phyloP scores from a whole-genome alignment of 331 rosid species.

The Pyrus hybrid region DNA sequence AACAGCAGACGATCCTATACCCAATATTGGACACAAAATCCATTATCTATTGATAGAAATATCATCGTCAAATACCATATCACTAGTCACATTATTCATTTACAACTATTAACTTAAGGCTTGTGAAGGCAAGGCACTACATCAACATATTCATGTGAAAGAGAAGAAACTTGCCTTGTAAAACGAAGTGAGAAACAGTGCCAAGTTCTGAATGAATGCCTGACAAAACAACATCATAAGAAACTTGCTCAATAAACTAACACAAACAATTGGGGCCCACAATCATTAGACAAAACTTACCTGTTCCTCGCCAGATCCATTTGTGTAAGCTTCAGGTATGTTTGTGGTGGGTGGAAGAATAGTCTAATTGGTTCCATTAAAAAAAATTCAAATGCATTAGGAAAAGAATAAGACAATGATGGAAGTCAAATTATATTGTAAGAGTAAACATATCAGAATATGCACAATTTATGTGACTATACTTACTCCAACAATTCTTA shows the following conservation, averaged over 20 bases:
- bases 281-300: constrained; percentile 26
- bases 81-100: not conserved
- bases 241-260: not conserved
- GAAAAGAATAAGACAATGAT: not conserved
- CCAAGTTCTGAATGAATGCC: constrained; percentile 95
- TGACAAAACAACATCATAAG: constrained; percentile 12
- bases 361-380: constrained; percentile 29
- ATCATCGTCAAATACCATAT: not conserved
- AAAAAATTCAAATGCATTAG: constrained; percentile 2
- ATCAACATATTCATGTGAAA: not conserved
- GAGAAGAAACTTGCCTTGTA: constrained; percentile 48
- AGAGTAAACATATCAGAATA: not conserved
- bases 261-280: not conserved
- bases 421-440: not conserved
- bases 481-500: not conserved
- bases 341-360: constrained; percentile 73
- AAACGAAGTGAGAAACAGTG: constrained; percentile 87
- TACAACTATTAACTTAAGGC: not conserved
- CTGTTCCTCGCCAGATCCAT: constrained; percentile 87
- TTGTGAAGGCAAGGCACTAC: not conserved
- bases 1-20: not conserved
- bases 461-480: not conserved
- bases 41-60: not conserved
- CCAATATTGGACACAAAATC: not conserved
- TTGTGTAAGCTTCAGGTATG: constrained; percentile 80